These are phyloP conservation scores for Fusarium anthophilum DNA, from an alignment of 2,329 filamentous ascomycete species.

Conservation along the genomic window DNA sequence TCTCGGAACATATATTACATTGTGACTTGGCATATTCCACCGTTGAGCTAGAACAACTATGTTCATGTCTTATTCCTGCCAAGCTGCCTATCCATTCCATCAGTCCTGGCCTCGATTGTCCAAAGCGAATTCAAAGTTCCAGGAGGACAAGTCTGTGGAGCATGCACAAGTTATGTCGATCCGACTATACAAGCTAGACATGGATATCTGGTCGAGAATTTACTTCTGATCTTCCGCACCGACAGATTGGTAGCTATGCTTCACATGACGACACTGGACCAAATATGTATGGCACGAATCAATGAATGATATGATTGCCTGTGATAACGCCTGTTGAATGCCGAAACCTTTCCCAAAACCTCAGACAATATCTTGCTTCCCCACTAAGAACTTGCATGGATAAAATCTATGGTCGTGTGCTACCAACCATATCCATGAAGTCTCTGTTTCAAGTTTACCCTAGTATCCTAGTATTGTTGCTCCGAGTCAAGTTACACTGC, in stretches of 20 bases:
- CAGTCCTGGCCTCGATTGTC: neutral
- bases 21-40: neutral
- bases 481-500: neutral
- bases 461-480: neutral
- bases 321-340: constrained; percentile 4
- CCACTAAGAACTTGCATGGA: neutral
- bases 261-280: neutral
- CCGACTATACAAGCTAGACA: neutral
- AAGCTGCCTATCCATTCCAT: neutral
- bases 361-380: neutral
- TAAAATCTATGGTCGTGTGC: neutral
- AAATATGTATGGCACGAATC: neutral
- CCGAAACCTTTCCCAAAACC: neutral
- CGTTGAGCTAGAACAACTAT: neutral
- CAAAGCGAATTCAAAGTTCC: neutral
- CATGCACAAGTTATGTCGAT: constrained; percentile 1
- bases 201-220: constrained; percentile 8
- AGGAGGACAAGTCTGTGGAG: neutral
- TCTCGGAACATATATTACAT: neutral
- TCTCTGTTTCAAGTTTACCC: neutral
- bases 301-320: neutral
- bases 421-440: neutral
- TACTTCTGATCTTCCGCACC: neutral
- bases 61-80: neutral
- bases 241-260: neutral